Conservation (phyloP, 139 green algal species). For the Auxenochlorella protothecoides region DNA sequence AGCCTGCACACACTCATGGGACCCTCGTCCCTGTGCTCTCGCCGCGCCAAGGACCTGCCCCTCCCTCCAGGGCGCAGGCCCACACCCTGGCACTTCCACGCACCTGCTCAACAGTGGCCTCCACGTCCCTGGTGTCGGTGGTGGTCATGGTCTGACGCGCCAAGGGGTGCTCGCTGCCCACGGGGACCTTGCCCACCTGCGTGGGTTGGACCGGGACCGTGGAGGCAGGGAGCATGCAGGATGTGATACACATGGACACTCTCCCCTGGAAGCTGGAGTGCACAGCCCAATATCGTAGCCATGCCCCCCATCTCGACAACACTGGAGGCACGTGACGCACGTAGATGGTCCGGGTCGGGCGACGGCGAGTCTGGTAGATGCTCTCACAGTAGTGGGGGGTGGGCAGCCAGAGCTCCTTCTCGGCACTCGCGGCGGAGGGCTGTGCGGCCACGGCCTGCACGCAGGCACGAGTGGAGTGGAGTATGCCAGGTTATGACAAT, state of each 20-base stretch:
- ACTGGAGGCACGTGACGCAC: slow-evolving; percentile 14
- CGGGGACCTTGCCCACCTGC: slow-evolving; percentile 84
- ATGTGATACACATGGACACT: background rate
- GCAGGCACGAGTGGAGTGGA: background rate
- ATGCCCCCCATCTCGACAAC: background rate
- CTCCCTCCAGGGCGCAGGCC: background rate
- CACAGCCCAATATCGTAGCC: background rate
- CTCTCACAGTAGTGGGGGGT: slow-evolving; percentile 80
- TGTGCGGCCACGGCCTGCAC: background rate
- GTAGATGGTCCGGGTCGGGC: slow-evolving; percentile 78
- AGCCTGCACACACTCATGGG: background rate
- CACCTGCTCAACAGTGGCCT: slow-evolving; percentile 86
- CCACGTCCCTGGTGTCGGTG: slow-evolving; percentile 87
- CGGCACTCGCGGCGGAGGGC: background rate
- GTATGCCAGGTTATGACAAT: no score
- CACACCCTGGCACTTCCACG: background rate
- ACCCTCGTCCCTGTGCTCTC: no score
- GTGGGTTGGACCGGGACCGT: background rate
- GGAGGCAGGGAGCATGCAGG: background rate
- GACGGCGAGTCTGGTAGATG: slow-evolving; percentile 56
- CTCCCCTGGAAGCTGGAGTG: background rate
- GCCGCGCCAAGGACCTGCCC: no score
- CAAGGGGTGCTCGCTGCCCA: slow-evolving; percentile 86
- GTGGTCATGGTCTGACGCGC: slow-evolving; percentile 98
- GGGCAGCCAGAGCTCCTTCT: slow-evolving; percentile 1